Conservation (phyloP, 2,329 filamentous ascomycete genomes). For the Chrysosporium queenslandicum region DNA sequence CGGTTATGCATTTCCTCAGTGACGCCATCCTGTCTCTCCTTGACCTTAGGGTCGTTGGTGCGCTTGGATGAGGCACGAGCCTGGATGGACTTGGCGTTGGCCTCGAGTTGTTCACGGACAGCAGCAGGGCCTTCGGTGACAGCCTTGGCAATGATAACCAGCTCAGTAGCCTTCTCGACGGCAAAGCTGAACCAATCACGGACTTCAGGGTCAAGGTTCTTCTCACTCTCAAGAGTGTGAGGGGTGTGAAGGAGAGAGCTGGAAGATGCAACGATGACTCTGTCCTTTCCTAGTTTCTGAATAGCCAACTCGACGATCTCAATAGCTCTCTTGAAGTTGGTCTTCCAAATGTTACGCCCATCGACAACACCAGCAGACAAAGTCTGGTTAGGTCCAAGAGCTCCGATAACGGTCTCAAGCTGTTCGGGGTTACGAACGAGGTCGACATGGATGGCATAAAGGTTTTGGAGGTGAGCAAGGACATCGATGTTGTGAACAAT, state of each 20-base stretch:
- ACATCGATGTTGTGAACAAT: conserved; percentile 98
- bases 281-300: conserved; percentile 93
- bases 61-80: conserved; percentile 82
- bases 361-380: conserved; percentile 96
- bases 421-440: conserved; percentile 98
- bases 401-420: conserved; percentile 70
- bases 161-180: conserved; percentile 82
- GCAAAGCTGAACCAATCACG: conserved; percentile 99
- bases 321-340: conserved; percentile 92
- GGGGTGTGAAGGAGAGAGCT: conserved; percentile 97
- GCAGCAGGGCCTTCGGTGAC: conserved; percentile 83
- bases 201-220: conserved; percentile 91
- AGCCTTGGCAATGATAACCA: conserved; percentile 91
- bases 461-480: conserved; percentile 58
- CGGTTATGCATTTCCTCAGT: conserved; percentile 79
- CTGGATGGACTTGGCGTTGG: conserved; percentile 90
- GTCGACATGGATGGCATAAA: conserved; percentile 86
- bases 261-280: conserved; percentile 92
- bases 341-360: conserved; percentile 99
- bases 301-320: conserved; percentile 81
- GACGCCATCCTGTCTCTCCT: conserved; percentile 88
- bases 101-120: conserved; percentile 81
- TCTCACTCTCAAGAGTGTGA: conserved; percentile 96
- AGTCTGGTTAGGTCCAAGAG: conserved; percentile 78
- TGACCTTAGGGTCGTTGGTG: conserved; percentile 95